Conservation (phyloP, 2,329 filamentous ascomycete genomes). For the Aureobasidium namibiae region DNA sequence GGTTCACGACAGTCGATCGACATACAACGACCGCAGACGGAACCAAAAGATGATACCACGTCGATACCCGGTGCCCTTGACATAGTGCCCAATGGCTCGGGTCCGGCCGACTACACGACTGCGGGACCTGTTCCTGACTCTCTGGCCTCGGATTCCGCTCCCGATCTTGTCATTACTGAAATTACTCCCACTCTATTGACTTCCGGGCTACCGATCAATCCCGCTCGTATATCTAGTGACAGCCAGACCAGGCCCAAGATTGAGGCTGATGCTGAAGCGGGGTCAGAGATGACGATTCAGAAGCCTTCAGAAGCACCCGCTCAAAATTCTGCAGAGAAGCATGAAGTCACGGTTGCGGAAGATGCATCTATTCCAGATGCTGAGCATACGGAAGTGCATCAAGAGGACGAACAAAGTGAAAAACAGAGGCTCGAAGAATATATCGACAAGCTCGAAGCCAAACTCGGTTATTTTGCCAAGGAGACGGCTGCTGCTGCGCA, state of each 20-base stretch:
- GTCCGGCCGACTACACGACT: neutral
- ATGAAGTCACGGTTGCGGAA: neutral
- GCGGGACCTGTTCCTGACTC: slow-evolving; percentile 11
- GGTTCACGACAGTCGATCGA: slow-evolving; percentile 33
- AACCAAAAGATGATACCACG: slow-evolving; percentile 12
- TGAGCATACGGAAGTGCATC: slow-evolving; percentile 40
- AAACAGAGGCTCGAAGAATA: slow-evolving; percentile 71
- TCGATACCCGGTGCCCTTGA: neutral
- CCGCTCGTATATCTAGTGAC: slow-evolving; percentile 25
- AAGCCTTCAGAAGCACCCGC: too few relatives aligned
- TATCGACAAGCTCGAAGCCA: slow-evolving; percentile 85
- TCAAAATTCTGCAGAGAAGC: neutral
- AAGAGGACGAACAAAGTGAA: slow-evolving; percentile 44
- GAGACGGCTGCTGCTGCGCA: slow-evolving; percentile 70
- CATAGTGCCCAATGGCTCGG: neutral
- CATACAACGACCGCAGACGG: slow-evolving; percentile 18
- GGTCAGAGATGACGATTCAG: too few relatives aligned
- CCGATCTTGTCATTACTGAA: neutral
- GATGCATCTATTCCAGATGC: slow-evolving; percentile 30
- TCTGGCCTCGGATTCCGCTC: neutral
- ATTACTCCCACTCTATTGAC: slow-evolving; percentile 18
- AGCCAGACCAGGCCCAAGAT: slow-evolving; percentile 19
- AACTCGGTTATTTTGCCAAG: slow-evolving; percentile 78
- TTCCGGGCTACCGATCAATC: slow-evolving; percentile 28
- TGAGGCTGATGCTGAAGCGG: slow-evolving; percentile 11